These are phyloP conservation scores for Pelargonium nanum DNA, from an alignment of 345 rosid genomes.

Conservation along the genomic window DNA sequence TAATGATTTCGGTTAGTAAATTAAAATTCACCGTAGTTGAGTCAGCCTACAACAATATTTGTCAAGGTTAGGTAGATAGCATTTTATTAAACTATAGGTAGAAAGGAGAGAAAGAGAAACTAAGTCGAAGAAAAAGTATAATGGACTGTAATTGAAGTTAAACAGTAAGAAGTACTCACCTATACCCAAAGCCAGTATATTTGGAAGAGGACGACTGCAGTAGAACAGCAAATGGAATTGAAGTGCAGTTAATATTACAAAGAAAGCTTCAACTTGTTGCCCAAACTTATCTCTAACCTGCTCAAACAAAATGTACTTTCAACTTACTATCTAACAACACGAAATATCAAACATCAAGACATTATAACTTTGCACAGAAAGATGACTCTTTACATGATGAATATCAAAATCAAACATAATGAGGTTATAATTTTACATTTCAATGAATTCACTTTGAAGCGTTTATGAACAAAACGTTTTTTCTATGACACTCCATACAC, in stretches of 20 bases:
- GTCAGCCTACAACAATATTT: no score
- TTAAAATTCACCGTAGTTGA: no score
- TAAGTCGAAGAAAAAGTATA: background rate
- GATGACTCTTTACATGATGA: background rate
- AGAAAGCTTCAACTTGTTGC: slow-evolving; percentile 85
- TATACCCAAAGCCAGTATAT: slow-evolving; percentile 70
- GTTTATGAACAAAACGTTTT: no score
- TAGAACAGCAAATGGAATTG: slow-evolving; percentile 95
- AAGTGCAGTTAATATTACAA: slow-evolving; percentile 59
- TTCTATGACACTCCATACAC: no score
- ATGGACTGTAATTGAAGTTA: background rate
- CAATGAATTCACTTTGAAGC: background rate
- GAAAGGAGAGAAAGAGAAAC: background rate
- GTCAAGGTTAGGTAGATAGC: background rate
- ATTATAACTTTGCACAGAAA: slow-evolving; percentile 1
- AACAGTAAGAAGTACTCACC: slow-evolving; percentile 36
- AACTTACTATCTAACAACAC: background rate
- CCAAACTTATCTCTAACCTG: slow-evolving; percentile 82
- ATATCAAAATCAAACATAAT: background rate
- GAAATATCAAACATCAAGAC: slow-evolving; percentile 1
- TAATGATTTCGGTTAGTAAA: no score
- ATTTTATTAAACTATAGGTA: no score
- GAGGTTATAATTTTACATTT: background rate
- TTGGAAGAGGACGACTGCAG: slow-evolving; percentile 90
- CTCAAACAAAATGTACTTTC: slow-evolving; percentile 15